Percentiles rank a stretch among this genome's conserved stretches.
Conservation (phyloP, 1,139 yeast species). For the Zygoascus sp. region DNA sequence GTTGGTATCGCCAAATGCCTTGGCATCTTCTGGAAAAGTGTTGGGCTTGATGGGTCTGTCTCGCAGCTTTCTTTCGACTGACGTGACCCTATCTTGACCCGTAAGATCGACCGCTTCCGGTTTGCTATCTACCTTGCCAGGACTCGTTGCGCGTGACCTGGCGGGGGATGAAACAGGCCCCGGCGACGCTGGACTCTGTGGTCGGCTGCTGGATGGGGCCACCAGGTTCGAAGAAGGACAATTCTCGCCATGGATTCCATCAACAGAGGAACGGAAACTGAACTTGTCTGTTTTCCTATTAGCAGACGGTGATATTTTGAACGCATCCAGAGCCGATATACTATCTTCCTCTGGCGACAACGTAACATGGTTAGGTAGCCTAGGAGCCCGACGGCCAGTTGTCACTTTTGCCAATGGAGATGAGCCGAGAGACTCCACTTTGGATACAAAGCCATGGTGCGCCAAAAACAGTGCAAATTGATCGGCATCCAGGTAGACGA, state of each 20-base stretch:
- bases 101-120: not conserved
- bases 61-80: not conserved
- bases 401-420: too few relatives aligned
- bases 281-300: not conserved
- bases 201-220: too few relatives aligned
- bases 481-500: not conserved
- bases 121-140: not conserved
- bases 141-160: too few relatives aligned
- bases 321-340: not conserved
- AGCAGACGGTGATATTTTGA: not conserved
- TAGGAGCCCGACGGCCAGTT: not conserved
- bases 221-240: not conserved
- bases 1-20: constrained; percentile 14
- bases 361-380: not conserved
- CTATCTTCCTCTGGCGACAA: not conserved
- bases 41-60: constrained; percentile 1
- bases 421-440: too few relatives aligned
- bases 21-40: constrained; percentile 1
- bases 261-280: not conserved
- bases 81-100: not conserved
- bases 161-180: too few relatives aligned
- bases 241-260: too few relatives aligned
- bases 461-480: constrained; percentile 1
- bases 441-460: constrained; percentile 5
- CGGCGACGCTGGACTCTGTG: too few relatives aligned